These are phyloP conservation scores for Linnemannia exigua DNA, from an alignment of 192 early-diverging fungal species.

Conservation along the genomic window DNA sequence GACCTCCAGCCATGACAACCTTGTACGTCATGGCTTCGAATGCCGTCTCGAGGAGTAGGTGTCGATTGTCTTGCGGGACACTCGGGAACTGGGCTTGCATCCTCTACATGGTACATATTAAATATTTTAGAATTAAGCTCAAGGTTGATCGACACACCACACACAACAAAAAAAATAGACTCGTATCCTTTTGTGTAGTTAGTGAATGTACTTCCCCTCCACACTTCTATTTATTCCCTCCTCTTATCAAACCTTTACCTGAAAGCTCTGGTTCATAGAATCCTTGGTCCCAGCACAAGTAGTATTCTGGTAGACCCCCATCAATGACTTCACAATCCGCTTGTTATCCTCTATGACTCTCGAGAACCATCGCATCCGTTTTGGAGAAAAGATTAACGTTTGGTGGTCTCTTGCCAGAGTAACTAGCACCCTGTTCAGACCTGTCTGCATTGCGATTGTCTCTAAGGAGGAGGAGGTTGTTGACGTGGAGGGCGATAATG, in stretches of 20 bases:
- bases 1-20: neutral
- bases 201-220: no score
- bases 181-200: no score
- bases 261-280: slow-evolving; percentile 9
- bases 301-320: slow-evolving; percentile 1
- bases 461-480: neutral
- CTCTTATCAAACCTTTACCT: slow-evolving; percentile 22
- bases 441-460: neutral
- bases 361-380: neutral
- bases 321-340: neutral
- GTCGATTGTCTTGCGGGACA: neutral
- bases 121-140: neutral
- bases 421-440: neutral
- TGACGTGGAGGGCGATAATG: no score
- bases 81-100: slow-evolving; percentile 6
- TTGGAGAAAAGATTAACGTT: slow-evolving; percentile 23
- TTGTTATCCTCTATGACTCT: neutral
- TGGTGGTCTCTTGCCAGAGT: neutral
- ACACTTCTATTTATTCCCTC: no score
- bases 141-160: neutral
- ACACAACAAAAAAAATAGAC: neutral
- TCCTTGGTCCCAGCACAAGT: neutral
- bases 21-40: slow-evolving; percentile 10
- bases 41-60: slow-evolving; percentile 9
- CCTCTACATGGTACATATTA: neutral